phyloP scores from a whole-genome alignment of 2,329 filamentous ascomycete genomes.

The Xylariaceae sp. region DNA sequence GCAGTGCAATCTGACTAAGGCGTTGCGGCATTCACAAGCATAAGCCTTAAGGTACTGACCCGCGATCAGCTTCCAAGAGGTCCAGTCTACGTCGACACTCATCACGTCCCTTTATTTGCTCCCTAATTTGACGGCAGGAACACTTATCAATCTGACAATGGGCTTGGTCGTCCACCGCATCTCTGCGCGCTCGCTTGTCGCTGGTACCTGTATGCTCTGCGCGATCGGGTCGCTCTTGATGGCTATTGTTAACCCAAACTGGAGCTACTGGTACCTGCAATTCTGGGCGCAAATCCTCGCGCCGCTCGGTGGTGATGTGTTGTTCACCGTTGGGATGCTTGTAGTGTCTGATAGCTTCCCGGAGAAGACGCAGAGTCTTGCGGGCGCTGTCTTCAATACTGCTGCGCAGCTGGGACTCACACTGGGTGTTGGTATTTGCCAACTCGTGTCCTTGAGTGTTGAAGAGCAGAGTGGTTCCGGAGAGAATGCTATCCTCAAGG shows the following conservation, averaged over 20 bases:
- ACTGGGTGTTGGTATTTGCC: constrained; percentile 50
- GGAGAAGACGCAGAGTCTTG: constrained; percentile 52
- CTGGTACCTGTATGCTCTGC: constrained; percentile 42
- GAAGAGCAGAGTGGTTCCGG: constrained; percentile 37
- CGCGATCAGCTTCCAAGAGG: constrained; percentile 37
- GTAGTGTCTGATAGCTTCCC: constrained; percentile 56
- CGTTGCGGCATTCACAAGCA: background rate
- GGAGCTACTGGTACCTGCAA: constrained; percentile 49
- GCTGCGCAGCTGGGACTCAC: constrained; percentile 56
- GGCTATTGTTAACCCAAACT: constrained; percentile 47
- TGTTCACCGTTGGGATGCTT: constrained; percentile 56
- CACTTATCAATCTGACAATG: constrained; percentile 40
- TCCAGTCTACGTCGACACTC: constrained; percentile 33
- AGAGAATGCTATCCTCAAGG: constrained; percentile 41
- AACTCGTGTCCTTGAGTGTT: constrained; percentile 46
- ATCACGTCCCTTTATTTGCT: constrained; percentile 42
- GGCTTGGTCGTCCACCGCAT: constrained; percentile 41
- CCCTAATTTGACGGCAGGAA: constrained; percentile 45
- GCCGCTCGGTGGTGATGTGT: constrained; percentile 45
- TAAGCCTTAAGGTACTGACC: too few species aligned
- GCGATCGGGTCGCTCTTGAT: constrained; percentile 51
- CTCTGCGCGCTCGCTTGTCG: constrained; percentile 37
- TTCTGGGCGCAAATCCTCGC: constrained; percentile 45
- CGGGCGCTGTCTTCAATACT: constrained; percentile 60
- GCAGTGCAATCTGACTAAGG: constrained; percentile 7